phyloP scores from a whole-genome alignment of 345 rosid genomes.

The Draba incana region DNA sequence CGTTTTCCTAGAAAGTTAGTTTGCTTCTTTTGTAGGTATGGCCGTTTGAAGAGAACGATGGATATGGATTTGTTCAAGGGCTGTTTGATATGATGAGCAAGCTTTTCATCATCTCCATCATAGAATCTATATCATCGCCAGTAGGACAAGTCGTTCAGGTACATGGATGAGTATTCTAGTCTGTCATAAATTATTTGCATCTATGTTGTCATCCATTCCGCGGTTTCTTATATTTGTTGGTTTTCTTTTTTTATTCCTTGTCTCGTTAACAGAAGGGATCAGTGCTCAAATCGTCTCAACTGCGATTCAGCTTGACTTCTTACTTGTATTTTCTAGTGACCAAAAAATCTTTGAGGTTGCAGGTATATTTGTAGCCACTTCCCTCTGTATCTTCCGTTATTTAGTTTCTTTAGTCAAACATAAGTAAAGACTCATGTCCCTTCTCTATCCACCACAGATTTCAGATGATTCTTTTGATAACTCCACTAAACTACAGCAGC shows the following conservation, averaged over 20 bases:
- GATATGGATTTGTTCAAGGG: conserved; percentile 87
- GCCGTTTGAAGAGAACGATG: conserved; percentile 91
- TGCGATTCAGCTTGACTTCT: conserved; percentile 80
- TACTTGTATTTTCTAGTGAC: conserved; percentile 83
- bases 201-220: conserved; percentile 17
- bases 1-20: conserved; percentile 8
- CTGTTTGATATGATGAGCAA: conserved; percentile 74
- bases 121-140: conserved; percentile 38
- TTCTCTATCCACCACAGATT: conserved; percentile 50
- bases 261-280: conserved; percentile 52
- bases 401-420: conserved; percentile 1
- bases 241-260: conserved; percentile 17
- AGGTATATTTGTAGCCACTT: conserved; percentile 48
- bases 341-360: conserved; percentile 74
- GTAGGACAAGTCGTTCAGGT: conserved; percentile 54
- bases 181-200: conserved; percentile 22
- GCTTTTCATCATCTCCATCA: conserved; percentile 61
- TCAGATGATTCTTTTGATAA: conserved; percentile 52
- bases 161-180: conserved; percentile 26
- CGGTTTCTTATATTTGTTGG: conserved; percentile 10
- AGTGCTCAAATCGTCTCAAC: conserved; percentile 57
- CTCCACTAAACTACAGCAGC: conserved; percentile 62
- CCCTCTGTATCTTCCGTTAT: not conserved
- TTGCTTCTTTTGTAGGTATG: conserved; percentile 64
- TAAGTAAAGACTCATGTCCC: conserved; percentile 18